Evolutionary conservation across 129 eudicot genomes (phyloP), one percentile per base, ranked within the genome.

Genomic region (Lactuca saligna): DNA sequence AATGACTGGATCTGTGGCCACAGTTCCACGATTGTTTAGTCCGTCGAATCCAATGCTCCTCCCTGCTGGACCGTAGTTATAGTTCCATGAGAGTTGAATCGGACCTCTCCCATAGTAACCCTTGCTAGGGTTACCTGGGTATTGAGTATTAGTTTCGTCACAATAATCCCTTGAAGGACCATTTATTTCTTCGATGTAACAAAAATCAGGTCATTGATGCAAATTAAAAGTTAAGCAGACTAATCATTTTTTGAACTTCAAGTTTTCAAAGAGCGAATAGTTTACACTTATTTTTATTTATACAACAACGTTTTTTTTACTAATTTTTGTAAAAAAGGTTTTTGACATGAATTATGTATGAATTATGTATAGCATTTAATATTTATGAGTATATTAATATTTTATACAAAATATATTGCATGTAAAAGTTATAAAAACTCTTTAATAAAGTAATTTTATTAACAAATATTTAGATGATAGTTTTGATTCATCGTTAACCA

Each of bases 61-160:
- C 15, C 79, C 79, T 7, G 78, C 78, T 65, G 71, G 17, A 57
- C 72, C 78, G 17, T 75, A 75, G 60, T 75, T 75, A 54, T 75
- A 75, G 79, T 75, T 75, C 79, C 79, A 75, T 11, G 79, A 12
- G 14, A 74, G 58, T 48, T 64, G 78, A 8, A 74, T 14, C 13
- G 78, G 72, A 17, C 65, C 78, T 37, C 78, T 57, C 20, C 78
- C 78, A 7, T 74, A 56, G 60, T 75, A 75, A 15, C 73, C n/a
- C 17, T 75, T 75, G 4, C 38, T 57, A 14, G 42, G 61, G 31
- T 67, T 57, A 59, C 79, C 66, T 51, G 79, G 79, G 55, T 65
- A 75, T 54, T 59, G 44, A 17, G 15, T 58, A 6, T 13, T 35
- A 54, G 8, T 17, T 2, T 35, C 39, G 10, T 75, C 80, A 11